phyloP scores from a whole-genome alignment of 192 early-diverging fungal genomes.

The Chytriomyces sp. region DNA sequence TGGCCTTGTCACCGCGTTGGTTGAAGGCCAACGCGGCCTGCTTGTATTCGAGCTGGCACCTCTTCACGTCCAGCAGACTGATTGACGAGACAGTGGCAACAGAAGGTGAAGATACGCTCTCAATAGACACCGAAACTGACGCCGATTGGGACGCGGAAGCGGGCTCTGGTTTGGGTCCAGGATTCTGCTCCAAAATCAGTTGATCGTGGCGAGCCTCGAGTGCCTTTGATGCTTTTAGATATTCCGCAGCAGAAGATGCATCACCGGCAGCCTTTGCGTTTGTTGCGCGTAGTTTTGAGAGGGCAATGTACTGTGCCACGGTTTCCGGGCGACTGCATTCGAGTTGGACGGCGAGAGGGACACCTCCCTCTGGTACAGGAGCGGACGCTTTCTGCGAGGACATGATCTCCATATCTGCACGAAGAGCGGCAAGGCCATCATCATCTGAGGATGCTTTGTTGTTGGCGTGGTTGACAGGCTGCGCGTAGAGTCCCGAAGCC shows the following conservation, averaged over 20 bases:
- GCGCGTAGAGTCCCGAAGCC: background rate
- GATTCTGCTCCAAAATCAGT: background rate
- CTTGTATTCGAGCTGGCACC: slow-evolving; percentile 60
- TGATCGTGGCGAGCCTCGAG: slow-evolving; percentile 38
- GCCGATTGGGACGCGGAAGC: background rate
- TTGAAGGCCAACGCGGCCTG: slow-evolving; percentile 59
- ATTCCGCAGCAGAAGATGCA: slow-evolving; percentile 44
- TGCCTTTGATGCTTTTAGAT: slow-evolving; percentile 42
- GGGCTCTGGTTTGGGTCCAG: background rate
- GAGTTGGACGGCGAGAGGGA: slow-evolving; percentile 35
- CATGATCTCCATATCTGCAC: background rate
- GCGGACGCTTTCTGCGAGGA: background rate
- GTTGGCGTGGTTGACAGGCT: background rate
- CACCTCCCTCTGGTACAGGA: slow-evolving; percentile 1
- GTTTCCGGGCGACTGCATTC: slow-evolving; percentile 34
- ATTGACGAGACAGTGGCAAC: slow-evolving; percentile 7
- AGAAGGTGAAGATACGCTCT: too few relatives aligned
- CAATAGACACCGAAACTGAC: background rate
- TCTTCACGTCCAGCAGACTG: slow-evolving; percentile 33
- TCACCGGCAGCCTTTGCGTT: slow-evolving; percentile 52
- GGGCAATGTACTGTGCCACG: slow-evolving; percentile 43
- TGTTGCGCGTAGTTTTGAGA: slow-evolving; percentile 56
- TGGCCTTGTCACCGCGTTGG: slow-evolving; percentile 43
- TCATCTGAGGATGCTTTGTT: background rate
- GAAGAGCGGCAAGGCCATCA: background rate